phyloP scores from a whole-genome alignment of 805 yeast genomes.

The Kazachstania taianensis region DNA sequence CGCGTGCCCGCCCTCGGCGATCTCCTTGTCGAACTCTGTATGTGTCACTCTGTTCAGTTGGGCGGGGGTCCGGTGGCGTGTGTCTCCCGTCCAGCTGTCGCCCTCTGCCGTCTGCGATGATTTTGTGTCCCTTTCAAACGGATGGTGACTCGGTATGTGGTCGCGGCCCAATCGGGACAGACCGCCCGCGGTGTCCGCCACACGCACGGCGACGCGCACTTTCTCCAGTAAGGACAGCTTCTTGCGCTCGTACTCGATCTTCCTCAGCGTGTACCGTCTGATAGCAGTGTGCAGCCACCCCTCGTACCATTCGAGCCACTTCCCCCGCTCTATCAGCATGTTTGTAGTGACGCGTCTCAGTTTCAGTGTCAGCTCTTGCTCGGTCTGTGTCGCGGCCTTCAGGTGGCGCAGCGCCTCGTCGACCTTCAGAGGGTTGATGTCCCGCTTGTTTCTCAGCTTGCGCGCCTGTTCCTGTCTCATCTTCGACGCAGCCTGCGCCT shows the following conservation, averaged over 20 bases:
- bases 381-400: slow-evolving; percentile 68
- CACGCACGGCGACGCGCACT: slow-evolving; percentile 59
- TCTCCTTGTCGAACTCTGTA: slow-evolving; percentile 19
- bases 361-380: slow-evolving; percentile 65
- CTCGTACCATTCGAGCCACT: slow-evolving; percentile 49
- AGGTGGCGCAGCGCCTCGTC: slow-evolving; percentile 79
- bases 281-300: slow-evolving; percentile 42
- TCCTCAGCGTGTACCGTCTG: slow-evolving; percentile 51
- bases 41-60: slow-evolving; percentile 14
- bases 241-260: slow-evolving; percentile 80
- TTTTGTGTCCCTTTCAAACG: background rate
- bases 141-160: slow-evolving; percentile 1
- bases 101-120: slow-evolving; percentile 41
- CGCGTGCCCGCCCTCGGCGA: slow-evolving; percentile 2
- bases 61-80: slow-evolving; percentile 21
- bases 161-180: slow-evolving; percentile 61
- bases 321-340: slow-evolving; percentile 58
- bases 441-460: slow-evolving; percentile 58
- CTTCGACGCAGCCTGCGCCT: slow-evolving; percentile 67
- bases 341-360: slow-evolving; percentile 77
- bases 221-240: slow-evolving; percentile 64
- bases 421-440: slow-evolving; percentile 76
- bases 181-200: slow-evolving; percentile 70
- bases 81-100: slow-evolving; percentile 52
- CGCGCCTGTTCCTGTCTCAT: slow-evolving; percentile 61